Base-by-base conservation (phyloP, 176 grass and related monocot species). In the Echinochloa phyllopogon region DNA sequence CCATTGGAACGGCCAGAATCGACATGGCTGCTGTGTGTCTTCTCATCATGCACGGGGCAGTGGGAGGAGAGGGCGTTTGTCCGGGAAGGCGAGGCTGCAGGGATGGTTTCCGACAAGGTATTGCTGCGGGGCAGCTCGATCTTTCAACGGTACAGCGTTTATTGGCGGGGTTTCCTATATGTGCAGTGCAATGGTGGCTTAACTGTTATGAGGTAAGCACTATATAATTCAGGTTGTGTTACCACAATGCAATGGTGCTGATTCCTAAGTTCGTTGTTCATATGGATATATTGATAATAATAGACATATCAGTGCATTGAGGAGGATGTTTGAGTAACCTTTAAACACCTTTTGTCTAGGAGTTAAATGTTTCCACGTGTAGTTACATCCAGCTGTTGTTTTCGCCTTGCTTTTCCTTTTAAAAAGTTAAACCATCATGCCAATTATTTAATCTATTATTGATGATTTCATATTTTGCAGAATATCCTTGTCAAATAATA, bases 401-500 rank as follows among this genome's bases (percentile, higher is more conserved):
- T 10, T 11, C 23, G 10, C 58, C 23, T 27, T 27, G 9, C 2
- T 25, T 61, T 25, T 70, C 21, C 20, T 24, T 10, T 11, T 70
- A 45, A 70, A n/a, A 24, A 10, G 24, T 45, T 13, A 40, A 70
- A 24, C 20, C 6, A 11, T 45, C n/a, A 1, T 21, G 10, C 10
- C n/a, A 47, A 21, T 27, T 24, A 4, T 21, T 45, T 45, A 70
- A 45, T 70, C 5, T 24, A 59, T n/a, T 68, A 18, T 68, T 11
- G 6, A 71, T 33, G 13, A 9, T 72, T 74, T 52, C 15, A 36
- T 74, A 18, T 74, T 51, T 73, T 74, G 47, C 71, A 74, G 45
- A 51, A 74, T 74, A 74, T 51, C 71, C 71, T 74, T 74, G 44
- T 74, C 71, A 52, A 10, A 52, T 17, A 16, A 48, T 48, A 74